Base-by-base conservation (phyloP, 78 protist species). In the Mantamonas sphyraenae region DNA sequence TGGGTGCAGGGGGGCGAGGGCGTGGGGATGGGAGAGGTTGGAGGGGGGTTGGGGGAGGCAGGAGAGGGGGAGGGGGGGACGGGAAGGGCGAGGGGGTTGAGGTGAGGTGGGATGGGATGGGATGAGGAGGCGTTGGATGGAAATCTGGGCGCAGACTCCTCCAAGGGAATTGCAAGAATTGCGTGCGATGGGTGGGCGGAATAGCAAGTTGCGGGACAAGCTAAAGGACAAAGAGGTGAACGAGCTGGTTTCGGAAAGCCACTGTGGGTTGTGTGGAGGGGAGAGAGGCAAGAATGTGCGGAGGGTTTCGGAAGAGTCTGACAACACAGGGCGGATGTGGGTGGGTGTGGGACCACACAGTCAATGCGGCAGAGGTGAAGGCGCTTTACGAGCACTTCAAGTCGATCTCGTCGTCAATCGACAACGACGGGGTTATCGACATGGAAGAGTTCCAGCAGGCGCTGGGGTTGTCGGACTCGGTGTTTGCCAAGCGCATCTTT, bases 341-440 rank as follows among this genome's bases (percentile, higher is more conserved):
- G 47, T 12, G 47, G 47, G 47, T 42, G 47, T 42, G 5, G 47
- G 10, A 5, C 47, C 47, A 5, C 5, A 12, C 5, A 63, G 68
- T 63, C 26, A 17, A 7, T 63, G 68, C 22, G 68, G 68, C 8
- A 40, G 68, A 63, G 47, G 16, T 63, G 30, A 7, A 5, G 47
- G 16, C 4, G 37, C 12, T 77, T 55, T 62, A 68, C 31, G 72
- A 43, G 40, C 76, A 71, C 71, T 79, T 60, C 53, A 64, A 64
- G 59, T 63, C 30, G 35, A 64, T 79, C 63, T 26, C 68, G 3
- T 7, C 66, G 0, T 40, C 73, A 5, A 26, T 1, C n/a, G 19
- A 53, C 12, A 37, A 33, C 30, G 84, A 79, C 55, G 77, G 72
- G 38, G 64, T 79, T 26, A 79, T 79, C 20, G 84, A 79, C 69